A percentile compares a stretch with the other conserved stretches of the same genome.
Evolutionary conservation across 257 asterid genomes (phyloP).

Genomic region (Capsicum rhomboideum): DNA sequence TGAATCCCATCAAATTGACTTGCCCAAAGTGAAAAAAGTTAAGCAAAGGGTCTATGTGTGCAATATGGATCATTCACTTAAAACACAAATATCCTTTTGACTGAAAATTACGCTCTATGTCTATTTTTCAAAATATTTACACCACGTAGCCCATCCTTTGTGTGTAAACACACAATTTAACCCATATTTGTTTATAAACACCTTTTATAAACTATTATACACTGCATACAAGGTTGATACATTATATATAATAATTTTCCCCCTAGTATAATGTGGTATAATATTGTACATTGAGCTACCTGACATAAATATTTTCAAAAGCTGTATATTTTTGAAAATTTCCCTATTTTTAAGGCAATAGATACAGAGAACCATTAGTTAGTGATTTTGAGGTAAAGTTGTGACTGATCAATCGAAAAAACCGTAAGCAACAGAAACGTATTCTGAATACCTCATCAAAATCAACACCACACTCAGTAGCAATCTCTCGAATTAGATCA

Average conservation of each 20-base stretch:
- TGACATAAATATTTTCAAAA: too few relatives aligned
- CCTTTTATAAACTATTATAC: too few relatives aligned
- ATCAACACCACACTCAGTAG: slow-evolving; percentile 78
- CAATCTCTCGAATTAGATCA: slow-evolving; percentile 67
- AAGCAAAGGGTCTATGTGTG: neutral
- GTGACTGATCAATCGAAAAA: neutral
- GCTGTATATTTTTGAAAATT: too few relatives aligned
- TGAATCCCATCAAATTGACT: neutral
- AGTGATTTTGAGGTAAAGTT: neutral
- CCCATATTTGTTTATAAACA: too few relatives aligned
- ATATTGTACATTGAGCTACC: too few relatives aligned
- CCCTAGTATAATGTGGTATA: too few relatives aligned
- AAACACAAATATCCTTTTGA: neutral
- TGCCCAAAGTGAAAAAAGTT: neutral
- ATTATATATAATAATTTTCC: too few relatives aligned
- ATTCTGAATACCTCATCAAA: slow-evolving; percentile 58
- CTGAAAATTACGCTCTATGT: too few relatives aligned
- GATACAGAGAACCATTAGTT: neutral
- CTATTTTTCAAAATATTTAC: too few relatives aligned
- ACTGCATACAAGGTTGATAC: too few relatives aligned
- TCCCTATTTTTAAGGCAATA: neutral
- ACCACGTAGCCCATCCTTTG: too few relatives aligned
- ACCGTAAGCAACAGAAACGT: neutral
- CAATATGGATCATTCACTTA: neutral
- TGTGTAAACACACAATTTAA: too few relatives aligned